Base-by-base conservation (phyloP, 768 basidiomycete genomes). In the Hericium erinaceus region DNA sequence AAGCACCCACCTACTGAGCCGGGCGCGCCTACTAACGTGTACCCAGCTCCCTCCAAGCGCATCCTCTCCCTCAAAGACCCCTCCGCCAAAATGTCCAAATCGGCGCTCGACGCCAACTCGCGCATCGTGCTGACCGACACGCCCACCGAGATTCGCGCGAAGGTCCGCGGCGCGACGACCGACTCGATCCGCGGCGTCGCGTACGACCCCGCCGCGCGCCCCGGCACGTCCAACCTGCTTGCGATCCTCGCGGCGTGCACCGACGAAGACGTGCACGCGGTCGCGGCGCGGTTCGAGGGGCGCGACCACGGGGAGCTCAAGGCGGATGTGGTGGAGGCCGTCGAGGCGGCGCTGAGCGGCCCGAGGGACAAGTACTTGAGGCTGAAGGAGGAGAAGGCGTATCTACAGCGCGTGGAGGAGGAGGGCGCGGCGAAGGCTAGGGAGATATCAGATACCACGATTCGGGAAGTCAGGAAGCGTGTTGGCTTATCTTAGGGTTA, bases 71-170 rank as follows among this genome's bases (percentile, higher is more conserved):
- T 98, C 16, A 84, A 83, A 57, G 89, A 94, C 67, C 90, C 93
- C 0, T 74, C 77, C 0, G 80, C 85, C 3, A 98, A 98, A 69
- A 98, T 98, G 94, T 97, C 95, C 39, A 98, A 98, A 70, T 98
- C 95, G 0, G 79, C 92, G 0, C 86, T 85, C 0, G 84, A 91
- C 67, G 58, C 81, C 1, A 71, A 81, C 15, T 95, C 93, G 0
- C 87, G 94, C 24, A 92, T 98, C 66, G 78, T 92, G 56, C 77
- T 98, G 40, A 95, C 89, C 24, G 95, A 98, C 67, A 71, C 80
- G 0, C 68, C 79, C 10, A 63, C 71, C 1, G 70, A 80, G 65
- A 91, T 95, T 48, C 67, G 68, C 49, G 66, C 76, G 24, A 97
- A 95, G 68, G 79, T 98, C 57, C 83, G 85, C 18, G 73, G 76